phyloP scores from a whole-genome alignment of 192 early-diverging fungal genomes.

The Phlyctochytrium arcticum region DNA sequence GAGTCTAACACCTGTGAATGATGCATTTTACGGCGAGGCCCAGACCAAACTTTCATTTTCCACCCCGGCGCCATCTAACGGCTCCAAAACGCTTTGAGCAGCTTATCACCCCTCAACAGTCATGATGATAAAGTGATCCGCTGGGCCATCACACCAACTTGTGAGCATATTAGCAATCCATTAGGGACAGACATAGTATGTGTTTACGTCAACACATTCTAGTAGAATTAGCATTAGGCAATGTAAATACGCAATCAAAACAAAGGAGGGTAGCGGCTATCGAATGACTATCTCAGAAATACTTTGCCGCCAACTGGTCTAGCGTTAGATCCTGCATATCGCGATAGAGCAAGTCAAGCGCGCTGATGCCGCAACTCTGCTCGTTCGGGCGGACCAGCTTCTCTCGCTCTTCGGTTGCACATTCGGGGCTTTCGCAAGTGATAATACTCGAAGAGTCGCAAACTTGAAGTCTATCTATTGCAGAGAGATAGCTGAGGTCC shows the following conservation, averaged over 20 bases:
- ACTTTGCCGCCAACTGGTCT: neutral
- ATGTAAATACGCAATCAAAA: too few species aligned
- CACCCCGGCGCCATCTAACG: neutral
- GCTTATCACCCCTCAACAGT: neutral
- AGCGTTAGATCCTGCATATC: conserved; percentile 1
- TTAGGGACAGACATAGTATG: neutral
- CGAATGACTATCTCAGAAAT: neutral
- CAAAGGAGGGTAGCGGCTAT: neutral
- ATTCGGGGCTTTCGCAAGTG: neutral
- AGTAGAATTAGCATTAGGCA: too few species aligned
- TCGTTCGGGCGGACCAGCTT: neutral
- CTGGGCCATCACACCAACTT: neutral
- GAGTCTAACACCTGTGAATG: neutral
- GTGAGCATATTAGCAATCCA: neutral
- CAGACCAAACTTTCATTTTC: neutral
- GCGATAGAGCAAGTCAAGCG: neutral
- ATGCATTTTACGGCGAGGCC: neutral
- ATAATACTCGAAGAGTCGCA: too few species aligned
- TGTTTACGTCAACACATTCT: too few species aligned
- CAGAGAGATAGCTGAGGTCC: too few species aligned
- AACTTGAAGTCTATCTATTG: too few species aligned
- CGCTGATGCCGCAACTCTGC: neutral
- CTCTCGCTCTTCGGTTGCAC: too few species aligned
- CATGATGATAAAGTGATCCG: neutral
- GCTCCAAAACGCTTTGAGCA: neutral